These are phyloP conservation scores for Capillidium rhysosporum DNA, from an alignment of 371 early-diverging fungal genomes.

Conservation along the genomic window DNA sequence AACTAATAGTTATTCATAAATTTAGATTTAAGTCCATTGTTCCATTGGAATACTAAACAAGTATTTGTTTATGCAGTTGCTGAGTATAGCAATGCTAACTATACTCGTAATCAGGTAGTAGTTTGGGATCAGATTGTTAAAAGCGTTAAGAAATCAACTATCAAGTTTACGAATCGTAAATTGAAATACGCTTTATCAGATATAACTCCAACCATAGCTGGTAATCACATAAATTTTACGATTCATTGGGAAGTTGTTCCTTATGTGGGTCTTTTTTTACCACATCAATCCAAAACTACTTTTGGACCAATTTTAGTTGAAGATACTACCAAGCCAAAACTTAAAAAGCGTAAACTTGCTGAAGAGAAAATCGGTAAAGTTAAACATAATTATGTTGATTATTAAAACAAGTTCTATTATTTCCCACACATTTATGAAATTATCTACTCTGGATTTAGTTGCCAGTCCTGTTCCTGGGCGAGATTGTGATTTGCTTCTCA, in stretches of 20 bases:
- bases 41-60: constrained; percentile 95
- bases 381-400: neutral
- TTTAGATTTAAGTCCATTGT: constrained; percentile 60
- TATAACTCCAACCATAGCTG: constrained; percentile 17
- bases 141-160: constrained; percentile 37
- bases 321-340: neutral
- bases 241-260: constrained; percentile 80
- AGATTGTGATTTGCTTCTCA: no score
- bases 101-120: constrained; percentile 57
- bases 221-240: constrained; percentile 12
- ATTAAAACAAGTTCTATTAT: no score
- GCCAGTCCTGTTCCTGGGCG: no score
- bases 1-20: no score
- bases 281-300: neutral
- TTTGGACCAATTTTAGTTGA: neutral
- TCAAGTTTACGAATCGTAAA: constrained; percentile 29
- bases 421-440: no score
- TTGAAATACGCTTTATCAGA: constrained; percentile 57
- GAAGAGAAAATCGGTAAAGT: constrained; percentile 2
- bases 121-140: constrained; percentile 84
- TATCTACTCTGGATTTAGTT: no score
- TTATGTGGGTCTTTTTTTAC: constrained; percentile 34
- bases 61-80: constrained; percentile 72
- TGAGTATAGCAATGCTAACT: constrained; percentile 50
- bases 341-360: constrained; percentile 1